Percentiles rank a stretch among this genome's conserved stretches.
phyloP scores from a whole-genome alignment of 1,139 yeast genomes.

The Pneumocystis wakefieldiae region DNA sequence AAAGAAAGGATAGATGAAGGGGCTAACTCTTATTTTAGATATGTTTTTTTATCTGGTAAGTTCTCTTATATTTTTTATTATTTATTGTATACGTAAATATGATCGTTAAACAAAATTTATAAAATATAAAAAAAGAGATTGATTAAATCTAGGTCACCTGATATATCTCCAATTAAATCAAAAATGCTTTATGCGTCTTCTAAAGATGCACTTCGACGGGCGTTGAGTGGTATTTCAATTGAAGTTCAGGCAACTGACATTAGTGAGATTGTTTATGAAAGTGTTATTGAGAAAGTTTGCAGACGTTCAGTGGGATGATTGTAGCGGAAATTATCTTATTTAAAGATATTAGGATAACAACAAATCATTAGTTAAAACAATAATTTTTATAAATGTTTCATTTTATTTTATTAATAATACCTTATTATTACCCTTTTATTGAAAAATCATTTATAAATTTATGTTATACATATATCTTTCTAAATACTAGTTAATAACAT shows the following conservation, averaged over 20 bases:
- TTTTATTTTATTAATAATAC: no score
- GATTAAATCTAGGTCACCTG: slow-evolving; percentile 77
- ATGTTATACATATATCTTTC: neutral
- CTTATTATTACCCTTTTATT: no score
- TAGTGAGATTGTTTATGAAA: slow-evolving; percentile 88
- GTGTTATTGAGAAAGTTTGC: slow-evolving; percentile 54
- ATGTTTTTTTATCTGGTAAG: neutral
- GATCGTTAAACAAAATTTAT: neutral
- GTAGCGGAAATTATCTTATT: no score
- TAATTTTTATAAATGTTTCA: no score
- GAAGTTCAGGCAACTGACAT: slow-evolving; percentile 97
- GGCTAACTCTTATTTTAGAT: neutral
- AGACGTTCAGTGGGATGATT: neutral
- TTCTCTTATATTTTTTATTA: slow-evolving; percentile 1
- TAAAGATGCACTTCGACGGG: slow-evolving; percentile 93
- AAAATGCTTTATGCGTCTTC: slow-evolving; percentile 98
- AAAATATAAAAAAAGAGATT: slow-evolving; percentile 13
- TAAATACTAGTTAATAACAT: neutral
- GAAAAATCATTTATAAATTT: neutral
- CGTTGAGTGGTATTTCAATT: slow-evolving; percentile 83
- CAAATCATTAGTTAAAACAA: no score
- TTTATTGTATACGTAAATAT: slow-evolving; percentile 20
- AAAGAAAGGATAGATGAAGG: neutral
- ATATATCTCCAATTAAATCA: slow-evolving; percentile 76
- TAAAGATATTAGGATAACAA: no score